These are phyloP conservation scores for Fremontodendron californicum DNA, from an alignment of 345 rosid species.

Conservation along the genomic window DNA sequence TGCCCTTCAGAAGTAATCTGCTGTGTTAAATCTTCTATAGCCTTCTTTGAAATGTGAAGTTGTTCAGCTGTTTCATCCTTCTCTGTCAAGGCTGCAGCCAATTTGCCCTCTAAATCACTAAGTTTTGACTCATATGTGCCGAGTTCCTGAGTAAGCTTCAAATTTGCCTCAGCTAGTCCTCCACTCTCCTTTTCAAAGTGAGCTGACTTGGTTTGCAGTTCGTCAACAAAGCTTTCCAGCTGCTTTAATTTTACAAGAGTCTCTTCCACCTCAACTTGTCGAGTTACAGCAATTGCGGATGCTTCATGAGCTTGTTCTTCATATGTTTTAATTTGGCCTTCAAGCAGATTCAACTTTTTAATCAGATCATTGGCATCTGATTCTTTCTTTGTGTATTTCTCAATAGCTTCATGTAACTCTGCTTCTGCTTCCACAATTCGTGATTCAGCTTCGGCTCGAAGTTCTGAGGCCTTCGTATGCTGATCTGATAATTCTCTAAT, in stretches of 20 bases:
- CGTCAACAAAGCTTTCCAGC: slow-evolving; percentile 60
- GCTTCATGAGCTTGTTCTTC: slow-evolving; percentile 58
- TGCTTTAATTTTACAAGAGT: slow-evolving; percentile 50
- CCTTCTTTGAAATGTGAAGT: slow-evolving; percentile 56
- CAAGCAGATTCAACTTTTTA: slow-evolving; percentile 54
- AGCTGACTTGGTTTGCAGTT: slow-evolving; percentile 50
- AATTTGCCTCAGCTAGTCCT: slow-evolving; percentile 73
- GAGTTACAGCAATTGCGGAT: slow-evolving; percentile 51
- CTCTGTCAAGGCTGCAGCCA: slow-evolving; percentile 44
- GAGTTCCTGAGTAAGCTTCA: slow-evolving; percentile 69
- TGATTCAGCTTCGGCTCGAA: slow-evolving; percentile 48
- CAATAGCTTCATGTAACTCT: slow-evolving; percentile 50
- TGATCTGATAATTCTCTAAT: slow-evolving; percentile 48
- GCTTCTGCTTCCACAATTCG: slow-evolving; percentile 33
- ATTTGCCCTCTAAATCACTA: slow-evolving; percentile 48
- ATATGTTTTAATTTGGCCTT: slow-evolving; percentile 48
- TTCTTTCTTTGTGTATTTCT: slow-evolving; percentile 49
- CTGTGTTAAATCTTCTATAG: slow-evolving; percentile 54
- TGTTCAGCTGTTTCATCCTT: slow-evolving; percentile 60
- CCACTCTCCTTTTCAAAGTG: slow-evolving; percentile 69
- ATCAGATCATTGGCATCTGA: slow-evolving; percentile 48
- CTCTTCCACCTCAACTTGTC: slow-evolving; percentile 66
- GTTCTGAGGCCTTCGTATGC: slow-evolving; percentile 51
- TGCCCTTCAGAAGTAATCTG: slow-evolving; percentile 64
- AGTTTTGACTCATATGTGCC: slow-evolving; percentile 59